phyloP scores from a whole-genome alignment of 2,329 filamentous ascomycete species.

The Cytospora leucostoma region DNA sequence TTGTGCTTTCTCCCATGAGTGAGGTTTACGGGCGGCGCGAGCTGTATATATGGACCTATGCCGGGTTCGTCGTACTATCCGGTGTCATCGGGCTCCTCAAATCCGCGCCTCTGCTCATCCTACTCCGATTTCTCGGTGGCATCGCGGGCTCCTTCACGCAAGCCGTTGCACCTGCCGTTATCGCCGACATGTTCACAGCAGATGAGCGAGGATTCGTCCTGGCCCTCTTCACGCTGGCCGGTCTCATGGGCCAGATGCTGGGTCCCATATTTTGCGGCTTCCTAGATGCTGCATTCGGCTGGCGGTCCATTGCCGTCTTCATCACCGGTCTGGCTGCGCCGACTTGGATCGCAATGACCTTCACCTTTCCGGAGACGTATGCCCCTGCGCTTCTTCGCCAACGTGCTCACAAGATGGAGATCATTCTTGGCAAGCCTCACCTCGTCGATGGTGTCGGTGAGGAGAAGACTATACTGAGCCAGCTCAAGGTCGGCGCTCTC shows the following conservation, averaged over 20 bases:
- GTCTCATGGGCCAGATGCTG: slow-evolving; percentile 31
- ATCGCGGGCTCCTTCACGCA: slow-evolving; percentile 63
- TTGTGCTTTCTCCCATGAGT: slow-evolving; percentile 29
- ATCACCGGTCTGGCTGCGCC: slow-evolving; percentile 27
- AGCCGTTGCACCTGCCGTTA: slow-evolving; percentile 63
- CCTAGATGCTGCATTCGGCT: slow-evolving; percentile 41
- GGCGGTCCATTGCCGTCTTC: slow-evolving; percentile 29
- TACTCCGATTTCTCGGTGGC: slow-evolving; percentile 65
- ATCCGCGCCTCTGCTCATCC: slow-evolving; percentile 59
- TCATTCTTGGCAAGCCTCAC: slow-evolving; percentile 44
- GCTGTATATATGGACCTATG: slow-evolving; percentile 59
- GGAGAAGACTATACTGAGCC: slow-evolving; percentile 44
- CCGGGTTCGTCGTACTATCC: slow-evolving; percentile 60
- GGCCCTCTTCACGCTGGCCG: slow-evolving; percentile 57
- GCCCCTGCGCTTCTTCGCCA: slow-evolving; percentile 58
- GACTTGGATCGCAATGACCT: slow-evolving; percentile 51
- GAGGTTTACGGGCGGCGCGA: slow-evolving; percentile 62
- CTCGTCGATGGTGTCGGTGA: slow-evolving; percentile 29
- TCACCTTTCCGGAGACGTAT: slow-evolving; percentile 62
- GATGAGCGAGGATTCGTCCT: slow-evolving; percentile 58
- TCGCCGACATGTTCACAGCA: slow-evolving; percentile 61
- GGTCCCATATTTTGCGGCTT: slow-evolving; percentile 29
- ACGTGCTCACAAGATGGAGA: slow-evolving; percentile 53
- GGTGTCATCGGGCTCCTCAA: slow-evolving; percentile 59
- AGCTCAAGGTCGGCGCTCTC: slow-evolving; percentile 51